Conservation (phyloP, 768 basidiomycete genomes). For the Xerocomellus dryophilus region DNA sequence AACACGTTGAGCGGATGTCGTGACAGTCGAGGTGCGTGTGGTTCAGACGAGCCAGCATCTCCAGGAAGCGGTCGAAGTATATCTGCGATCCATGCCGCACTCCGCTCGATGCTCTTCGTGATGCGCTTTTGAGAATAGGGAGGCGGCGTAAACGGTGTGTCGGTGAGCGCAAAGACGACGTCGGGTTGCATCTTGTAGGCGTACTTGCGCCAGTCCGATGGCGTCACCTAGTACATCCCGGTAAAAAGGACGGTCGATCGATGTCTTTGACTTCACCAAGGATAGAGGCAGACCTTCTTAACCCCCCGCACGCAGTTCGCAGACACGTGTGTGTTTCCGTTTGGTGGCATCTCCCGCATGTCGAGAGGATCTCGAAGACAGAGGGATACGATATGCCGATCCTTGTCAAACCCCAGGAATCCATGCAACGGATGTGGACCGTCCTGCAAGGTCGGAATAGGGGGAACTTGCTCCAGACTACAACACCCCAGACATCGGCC, state of each 20-base stretch:
- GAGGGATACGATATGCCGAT: slow-evolving; percentile 53
- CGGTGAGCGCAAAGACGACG: slow-evolving; percentile 65
- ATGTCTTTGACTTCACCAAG: not conserved
- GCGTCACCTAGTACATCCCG: slow-evolving; percentile 44
- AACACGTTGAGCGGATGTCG: slow-evolving; percentile 47
- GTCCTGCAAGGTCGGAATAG: slow-evolving; percentile 58
- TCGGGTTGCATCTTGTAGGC: slow-evolving; percentile 59
- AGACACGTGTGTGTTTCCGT: slow-evolving; percentile 55
- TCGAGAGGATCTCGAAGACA: slow-evolving; percentile 66
- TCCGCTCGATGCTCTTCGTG: slow-evolving; percentile 72
- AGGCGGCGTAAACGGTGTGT: slow-evolving; percentile 61
- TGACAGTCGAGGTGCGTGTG: not conserved
- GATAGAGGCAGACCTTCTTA: slow-evolving; percentile 49
- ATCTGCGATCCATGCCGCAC: slow-evolving; percentile 57
- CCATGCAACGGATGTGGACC: slow-evolving; percentile 57
- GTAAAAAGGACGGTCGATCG: not conserved
- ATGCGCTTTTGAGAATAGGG: slow-evolving; percentile 76
- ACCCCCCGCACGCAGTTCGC: slow-evolving; percentile 66
- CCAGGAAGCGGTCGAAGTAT: slow-evolving; percentile 40
- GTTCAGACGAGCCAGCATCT: not conserved
- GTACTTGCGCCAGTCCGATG: slow-evolving; percentile 54
- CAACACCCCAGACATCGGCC: not conserved
- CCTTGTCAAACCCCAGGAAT: slow-evolving; percentile 55
- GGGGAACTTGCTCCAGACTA: slow-evolving; percentile 65
- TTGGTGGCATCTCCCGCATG: slow-evolving; percentile 66